These are phyloP conservation scores for Sphaerobolus stellatus DNA, from an alignment of 1,284 basidiomycete species.

Conservation along the genomic window DNA sequence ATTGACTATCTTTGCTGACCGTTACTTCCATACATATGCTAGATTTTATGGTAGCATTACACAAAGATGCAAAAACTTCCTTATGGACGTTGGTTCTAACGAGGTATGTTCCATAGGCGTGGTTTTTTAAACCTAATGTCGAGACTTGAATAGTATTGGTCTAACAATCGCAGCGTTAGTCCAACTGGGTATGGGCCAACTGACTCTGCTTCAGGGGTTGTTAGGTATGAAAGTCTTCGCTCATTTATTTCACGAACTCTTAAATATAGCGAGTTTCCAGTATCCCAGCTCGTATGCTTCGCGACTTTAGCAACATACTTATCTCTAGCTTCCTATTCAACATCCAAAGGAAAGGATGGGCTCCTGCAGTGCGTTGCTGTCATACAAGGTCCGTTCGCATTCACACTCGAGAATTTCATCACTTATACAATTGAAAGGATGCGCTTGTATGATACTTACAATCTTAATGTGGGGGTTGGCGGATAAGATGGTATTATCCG, in stretches of 20 bases:
- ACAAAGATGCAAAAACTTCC: conserved; percentile 35
- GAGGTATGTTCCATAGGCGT: conserved; percentile 23
- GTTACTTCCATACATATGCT: not conserved
- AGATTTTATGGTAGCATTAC: conserved; percentile 35
- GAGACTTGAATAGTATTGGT: conserved; percentile 21
- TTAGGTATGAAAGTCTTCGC: no score
- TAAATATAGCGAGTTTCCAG: conserved; percentile 36
- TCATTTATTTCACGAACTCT: conserved; percentile 28
- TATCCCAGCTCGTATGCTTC: conserved; percentile 24
- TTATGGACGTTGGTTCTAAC: conserved; percentile 44
- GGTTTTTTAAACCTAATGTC: not conserved
- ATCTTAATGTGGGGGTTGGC: no score
- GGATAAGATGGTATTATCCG: no score
- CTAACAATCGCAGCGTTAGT: conserved; percentile 38
- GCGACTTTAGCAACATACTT: conserved; percentile 43
- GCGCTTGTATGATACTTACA: no score
- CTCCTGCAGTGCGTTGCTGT: conserved; percentile 39
- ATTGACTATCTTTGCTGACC: not conserved
- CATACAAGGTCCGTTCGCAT: conserved; percentile 25
- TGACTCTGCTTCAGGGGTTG: conserved; percentile 38
- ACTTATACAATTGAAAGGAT: no score
- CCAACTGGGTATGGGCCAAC: conserved; percentile 21
- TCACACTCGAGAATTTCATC: no score
- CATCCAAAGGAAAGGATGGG: conserved; percentile 34
- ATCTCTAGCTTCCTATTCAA: conserved; percentile 40